Evolutionary conservation across 2,329 filamentous ascomycete species (phyloP).

Genomic region (Beauveria sp.): DNA sequence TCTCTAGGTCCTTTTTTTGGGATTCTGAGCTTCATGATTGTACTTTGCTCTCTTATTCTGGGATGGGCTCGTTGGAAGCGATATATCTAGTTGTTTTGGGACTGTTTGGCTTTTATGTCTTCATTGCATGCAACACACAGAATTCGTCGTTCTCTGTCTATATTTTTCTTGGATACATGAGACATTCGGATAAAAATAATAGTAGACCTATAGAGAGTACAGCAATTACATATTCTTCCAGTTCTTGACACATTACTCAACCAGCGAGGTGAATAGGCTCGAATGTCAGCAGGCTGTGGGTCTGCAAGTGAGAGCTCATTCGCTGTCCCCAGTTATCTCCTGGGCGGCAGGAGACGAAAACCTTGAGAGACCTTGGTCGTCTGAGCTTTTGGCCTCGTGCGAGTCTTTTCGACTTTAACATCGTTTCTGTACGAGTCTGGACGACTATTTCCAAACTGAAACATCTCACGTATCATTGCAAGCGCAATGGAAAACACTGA

Average conservation of each 20-base stretch:
- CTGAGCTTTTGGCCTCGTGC: neutral
- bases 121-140: neutral
- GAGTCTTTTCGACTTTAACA: neutral
- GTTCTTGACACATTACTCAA: neutral
- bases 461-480: neutral
- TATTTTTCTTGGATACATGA: neutral
- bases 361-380: neutral
- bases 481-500: slow-evolving; percentile 34
- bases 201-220: neutral
- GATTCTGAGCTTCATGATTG: slow-evolving; percentile 45
- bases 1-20: slow-evolving; percentile 47
- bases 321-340: neutral
- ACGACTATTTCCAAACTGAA: neutral
- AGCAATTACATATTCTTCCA: neutral
- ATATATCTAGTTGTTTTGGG: slow-evolving; percentile 34
- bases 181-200: neutral
- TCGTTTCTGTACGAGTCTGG: neutral
- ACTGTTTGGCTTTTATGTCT: neutral
- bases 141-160: neutral
- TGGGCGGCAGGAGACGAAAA: neutral
- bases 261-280: neutral
- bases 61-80: slow-evolving; percentile 36
- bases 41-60: slow-evolving; percentile 41
- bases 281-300: neutral
- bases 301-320: neutral